These are phyloP conservation scores for Myotisia sp. DNA, from an alignment of 2,329 filamentous ascomycete genomes.

Conservation along the genomic window DNA sequence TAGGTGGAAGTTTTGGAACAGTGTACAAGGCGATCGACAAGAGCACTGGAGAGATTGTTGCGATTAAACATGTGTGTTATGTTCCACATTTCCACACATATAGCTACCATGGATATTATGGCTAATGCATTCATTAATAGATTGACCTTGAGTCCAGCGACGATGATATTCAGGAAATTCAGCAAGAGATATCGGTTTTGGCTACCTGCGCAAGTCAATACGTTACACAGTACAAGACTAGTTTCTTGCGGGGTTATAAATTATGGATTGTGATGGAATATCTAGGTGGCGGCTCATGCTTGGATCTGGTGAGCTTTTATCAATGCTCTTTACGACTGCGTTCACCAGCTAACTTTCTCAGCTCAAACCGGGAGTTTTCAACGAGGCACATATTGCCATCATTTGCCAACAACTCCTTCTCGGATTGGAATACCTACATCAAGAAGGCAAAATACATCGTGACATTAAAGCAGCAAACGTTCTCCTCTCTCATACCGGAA, in stretches of 20 bases:
- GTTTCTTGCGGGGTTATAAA: conserved; percentile 90
- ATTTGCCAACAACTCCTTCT: conserved; percentile 81
- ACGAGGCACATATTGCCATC: conserved; percentile 82
- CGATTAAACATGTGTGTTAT: conserved; percentile 76
- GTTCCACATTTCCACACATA: neutral
- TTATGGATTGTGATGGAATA: conserved; percentile 99
- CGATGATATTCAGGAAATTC: conserved; percentile 95
- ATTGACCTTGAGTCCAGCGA: conserved; percentile 98
- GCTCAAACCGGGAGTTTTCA: conserved; percentile 82
- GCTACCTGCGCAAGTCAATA: conserved; percentile 89
- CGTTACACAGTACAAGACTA: conserved; percentile 92
- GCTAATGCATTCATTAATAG: conserved; percentile 35
- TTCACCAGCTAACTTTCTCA: conserved; percentile 23
- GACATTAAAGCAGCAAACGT: conserved; percentile 96
- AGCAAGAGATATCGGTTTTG: conserved; percentile 88
- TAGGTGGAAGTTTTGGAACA: conserved; percentile 86
- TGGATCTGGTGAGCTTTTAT: conserved; percentile 57
- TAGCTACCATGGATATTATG: neutral
- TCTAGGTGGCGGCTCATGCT: conserved; percentile 82
- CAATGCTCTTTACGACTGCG: neutral
- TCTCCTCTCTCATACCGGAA: conserved; percentile 76
- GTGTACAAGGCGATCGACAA: conserved; percentile 96
- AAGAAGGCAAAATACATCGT: conserved; percentile 87
- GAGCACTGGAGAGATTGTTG: conserved; percentile 78
- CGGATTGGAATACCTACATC: conserved; percentile 84